A percentile compares a stretch with the other conserved stretches of the same genome.
These are phyloP conservation scores for Kandelia obovata DNA, from an alignment of 345 rosid genomes.

Conservation along the genomic window DNA sequence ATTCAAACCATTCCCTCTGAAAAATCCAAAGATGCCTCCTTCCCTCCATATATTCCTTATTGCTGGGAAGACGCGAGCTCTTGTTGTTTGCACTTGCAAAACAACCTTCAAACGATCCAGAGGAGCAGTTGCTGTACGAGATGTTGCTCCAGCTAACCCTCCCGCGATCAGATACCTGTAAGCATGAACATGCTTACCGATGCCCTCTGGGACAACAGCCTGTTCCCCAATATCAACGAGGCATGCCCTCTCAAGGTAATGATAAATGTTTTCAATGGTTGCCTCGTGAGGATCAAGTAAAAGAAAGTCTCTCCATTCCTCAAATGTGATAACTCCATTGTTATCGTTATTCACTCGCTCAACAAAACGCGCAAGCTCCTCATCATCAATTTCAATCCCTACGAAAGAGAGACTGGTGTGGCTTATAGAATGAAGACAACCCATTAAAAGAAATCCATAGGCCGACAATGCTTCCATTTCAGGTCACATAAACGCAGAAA, in stretches of 20 bases:
- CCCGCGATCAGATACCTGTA: conserved; percentile 75
- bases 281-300: conserved; percentile 87
- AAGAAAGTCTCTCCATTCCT: conserved; percentile 96
- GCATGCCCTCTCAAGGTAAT: conserved; percentile 76
- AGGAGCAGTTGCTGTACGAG: conserved; percentile 87
- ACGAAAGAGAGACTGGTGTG: conserved; percentile 21
- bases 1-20: conserved; percentile 79
- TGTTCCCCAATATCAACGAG: conserved; percentile 89
- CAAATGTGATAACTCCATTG: conserved; percentile 84
- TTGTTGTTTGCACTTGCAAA: conserved; percentile 74
- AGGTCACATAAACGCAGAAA: not conserved
- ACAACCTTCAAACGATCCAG: conserved; percentile 83
- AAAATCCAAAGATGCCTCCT: conserved; percentile 59
- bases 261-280: conserved; percentile 84
- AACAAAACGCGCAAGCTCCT: conserved; percentile 79
- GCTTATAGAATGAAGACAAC: conserved; percentile 27
- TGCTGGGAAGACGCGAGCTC: conserved; percentile 54
- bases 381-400: conserved; percentile 69
- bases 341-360: conserved; percentile 89
- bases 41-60: conserved; percentile 61
- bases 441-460: not conserved
- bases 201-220: conserved; percentile 74
- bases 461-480: not conserved
- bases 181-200: conserved; percentile 63
- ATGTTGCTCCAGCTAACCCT: conserved; percentile 83